Evolutionary conservation across 208 protist genomes (phyloP), one percentile per base, ranked within the genome.

Genomic region (Leishmania guyanensis): DNA sequence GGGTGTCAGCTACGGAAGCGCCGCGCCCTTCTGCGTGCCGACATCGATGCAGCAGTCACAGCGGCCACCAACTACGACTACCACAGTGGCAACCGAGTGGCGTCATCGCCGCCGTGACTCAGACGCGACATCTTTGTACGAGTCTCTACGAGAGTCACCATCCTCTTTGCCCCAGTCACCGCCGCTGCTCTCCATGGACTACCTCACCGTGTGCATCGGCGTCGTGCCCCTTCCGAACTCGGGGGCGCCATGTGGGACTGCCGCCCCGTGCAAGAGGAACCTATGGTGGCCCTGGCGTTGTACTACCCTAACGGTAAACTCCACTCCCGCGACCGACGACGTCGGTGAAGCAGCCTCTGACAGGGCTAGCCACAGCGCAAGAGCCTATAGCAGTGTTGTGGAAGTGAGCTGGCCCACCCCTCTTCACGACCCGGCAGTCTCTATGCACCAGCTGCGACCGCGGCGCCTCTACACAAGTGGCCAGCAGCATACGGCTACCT

Each of bases 181-280:
- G 69, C 0, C n/a, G 46, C 22, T 6, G 46, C 26, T 56, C 50
- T 10, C 76, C 9, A 64, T 46, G 39, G 73, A 46, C 54, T 5
- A 60, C 17, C 51, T 93, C 29, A 79, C 82, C 17, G 74, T 94
- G 4, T 85, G 83, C 36, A 79, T 94, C 43, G 91, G 91, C 39
- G 91, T 94, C 1, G 89, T 89, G 43, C 89, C 87, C 39, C 81
- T 91, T 50, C 88, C 88, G 29, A 80, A 70, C n/a, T n/a, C 6
- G 2, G 48, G 4, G 10, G 29, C 5, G n/a, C 16, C 50, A 5
- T 29, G 10, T 20, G 71, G 17, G 12, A 22, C 9, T 36, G 16
- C 48, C 16, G 50, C 50, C 46, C 16, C 29, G 29, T 29, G 71
- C 29, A 46, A 60, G 71, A 54, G 48, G 2, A 60, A 22, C 17